Base-by-base conservation (phyloP, 345 rosid genomes). In the Pelargonium nanum region DNA sequence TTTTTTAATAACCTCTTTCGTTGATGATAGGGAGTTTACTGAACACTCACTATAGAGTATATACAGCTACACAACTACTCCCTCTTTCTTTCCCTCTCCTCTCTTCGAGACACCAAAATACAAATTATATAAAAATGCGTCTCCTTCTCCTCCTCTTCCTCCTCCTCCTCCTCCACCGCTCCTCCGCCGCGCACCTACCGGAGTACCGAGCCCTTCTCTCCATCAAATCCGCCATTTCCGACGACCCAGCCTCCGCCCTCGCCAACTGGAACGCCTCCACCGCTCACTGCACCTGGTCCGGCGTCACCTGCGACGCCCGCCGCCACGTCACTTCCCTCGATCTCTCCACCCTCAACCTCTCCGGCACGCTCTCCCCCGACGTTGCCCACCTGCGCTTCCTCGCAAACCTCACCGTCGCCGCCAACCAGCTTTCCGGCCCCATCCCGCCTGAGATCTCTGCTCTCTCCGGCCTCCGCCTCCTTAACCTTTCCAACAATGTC, bases 401-500 rank as follows among this genome's bases (percentile, higher is more conserved):
- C 28, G 83, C 74, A 26, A 84, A 80, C 70, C 74, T 91, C 16
- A 75, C 88, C 0, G 68, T 86, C 20, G 82, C 89, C 4, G 76
- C 61, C 24, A 89, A 88, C 69, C 76, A 74, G 59, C 40, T 91
- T 55, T 71, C 75, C n/a, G 95, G 96, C 5, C 87, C 86, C 1
- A 73, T 93, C 60, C 92, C 99, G 0, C 57, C 80, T 0, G 79
- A 81, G 70, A 77, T 92, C 67, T 79, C 89, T 2, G 61, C 70
- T 34, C 72, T 86, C 26, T 72, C 88, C 6, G 67, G 74, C 6
- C 97, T 93, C 23, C 89, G 85, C 1, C 67, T 56, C 54, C 67
- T 93, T 10, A 93, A 93, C 74, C 91, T 93, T 59, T 93, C 99
- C n/a, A 89, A 89, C 84, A 93, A 93, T 59, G 58, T 79, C 71